phyloP scores from a whole-genome alignment of 495 filamentous ascomycete genomes.

The Aspergillus homomorphus region DNA sequence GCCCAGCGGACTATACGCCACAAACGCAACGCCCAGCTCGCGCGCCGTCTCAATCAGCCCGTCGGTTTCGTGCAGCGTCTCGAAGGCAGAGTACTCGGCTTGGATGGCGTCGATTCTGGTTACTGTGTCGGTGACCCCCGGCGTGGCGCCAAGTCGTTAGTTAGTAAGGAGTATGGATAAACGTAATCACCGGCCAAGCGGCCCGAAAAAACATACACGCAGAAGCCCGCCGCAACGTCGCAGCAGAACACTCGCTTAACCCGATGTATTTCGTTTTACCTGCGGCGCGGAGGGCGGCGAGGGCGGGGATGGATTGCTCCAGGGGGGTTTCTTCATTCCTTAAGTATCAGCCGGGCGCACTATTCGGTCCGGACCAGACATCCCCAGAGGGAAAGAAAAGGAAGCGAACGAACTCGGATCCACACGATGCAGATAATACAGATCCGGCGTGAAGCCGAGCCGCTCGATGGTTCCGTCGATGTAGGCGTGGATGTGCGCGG shows the following conservation, averaged over 20 bases:
- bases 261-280: slow-evolving; percentile 50
- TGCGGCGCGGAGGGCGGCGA: slow-evolving; percentile 43
- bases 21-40: slow-evolving; percentile 42
- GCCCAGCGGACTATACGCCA: slow-evolving; percentile 46
- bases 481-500: slow-evolving; percentile 48
- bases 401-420: slow-evolving; percentile 41
- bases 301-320: slow-evolving; percentile 44
- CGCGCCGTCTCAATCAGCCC: slow-evolving; percentile 38
- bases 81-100: slow-evolving; percentile 50
- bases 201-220: slow-evolving; percentile 28
- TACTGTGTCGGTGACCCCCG: too few relatives aligned
- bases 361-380: too few relatives aligned
- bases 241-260: slow-evolving; percentile 44
- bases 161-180: too few relatives aligned
- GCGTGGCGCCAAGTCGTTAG: too few relatives aligned
- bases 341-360: too few relatives aligned
- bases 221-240: slow-evolving; percentile 43
- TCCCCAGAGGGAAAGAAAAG: too few relatives aligned
- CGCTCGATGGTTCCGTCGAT: slow-evolving; percentile 51
- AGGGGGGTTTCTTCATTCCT: slow-evolving; percentile 41
- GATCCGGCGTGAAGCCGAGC: slow-evolving; percentile 47
- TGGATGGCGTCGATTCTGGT: slow-evolving; percentile 51
- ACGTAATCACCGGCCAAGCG: neutral
- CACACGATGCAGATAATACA: slow-evolving; percentile 43
- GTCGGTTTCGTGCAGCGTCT: slow-evolving; percentile 46